Evolutionary conservation across 2,329 filamentous ascomycete genomes (phyloP).

Genomic region (Cercospora beticola): DNA sequence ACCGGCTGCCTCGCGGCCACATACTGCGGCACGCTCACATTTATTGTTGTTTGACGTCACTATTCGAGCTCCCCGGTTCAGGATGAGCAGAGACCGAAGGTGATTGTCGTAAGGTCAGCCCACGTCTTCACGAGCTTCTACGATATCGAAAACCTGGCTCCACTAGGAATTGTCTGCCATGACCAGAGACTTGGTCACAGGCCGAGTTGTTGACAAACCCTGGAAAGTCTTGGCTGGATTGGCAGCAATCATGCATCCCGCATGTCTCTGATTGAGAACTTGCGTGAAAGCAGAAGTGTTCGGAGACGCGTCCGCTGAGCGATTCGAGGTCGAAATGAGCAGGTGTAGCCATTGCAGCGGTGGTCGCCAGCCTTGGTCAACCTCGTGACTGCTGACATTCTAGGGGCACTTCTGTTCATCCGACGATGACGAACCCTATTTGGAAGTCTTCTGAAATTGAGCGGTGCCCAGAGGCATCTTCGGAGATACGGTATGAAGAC

Average conservation of each 20-base stretch:
- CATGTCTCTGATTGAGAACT: background rate
- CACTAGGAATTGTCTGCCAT: background rate
- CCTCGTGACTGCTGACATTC: background rate
- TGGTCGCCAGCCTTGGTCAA: background rate
- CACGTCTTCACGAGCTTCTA: background rate
- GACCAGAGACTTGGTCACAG: background rate
- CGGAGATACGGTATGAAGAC: background rate
- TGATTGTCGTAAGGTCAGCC: background rate
- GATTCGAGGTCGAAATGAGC: background rate
- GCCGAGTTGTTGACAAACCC: background rate
- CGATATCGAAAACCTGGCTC: background rate
- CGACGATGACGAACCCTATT: background rate
- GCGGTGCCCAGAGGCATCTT: background rate
- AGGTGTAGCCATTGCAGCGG: background rate
- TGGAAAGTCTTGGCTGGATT: background rate
- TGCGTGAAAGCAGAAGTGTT: background rate
- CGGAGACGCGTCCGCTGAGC: background rate
- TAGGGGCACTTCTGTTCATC: background rate
- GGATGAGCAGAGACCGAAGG: background rate
- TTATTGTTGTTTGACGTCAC: constrained; percentile 4
- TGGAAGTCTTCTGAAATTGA: background rate
- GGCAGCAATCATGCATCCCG: background rate
- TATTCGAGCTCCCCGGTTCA: background rate
- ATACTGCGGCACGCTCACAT: background rate
- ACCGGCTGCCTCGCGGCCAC: background rate